Percentiles rank a stretch among this genome's conserved stretches.
Conservation (phyloP, 2,329 filamentous ascomycete genomes). For the Paraphaeosphaeria sporulosa region DNA sequence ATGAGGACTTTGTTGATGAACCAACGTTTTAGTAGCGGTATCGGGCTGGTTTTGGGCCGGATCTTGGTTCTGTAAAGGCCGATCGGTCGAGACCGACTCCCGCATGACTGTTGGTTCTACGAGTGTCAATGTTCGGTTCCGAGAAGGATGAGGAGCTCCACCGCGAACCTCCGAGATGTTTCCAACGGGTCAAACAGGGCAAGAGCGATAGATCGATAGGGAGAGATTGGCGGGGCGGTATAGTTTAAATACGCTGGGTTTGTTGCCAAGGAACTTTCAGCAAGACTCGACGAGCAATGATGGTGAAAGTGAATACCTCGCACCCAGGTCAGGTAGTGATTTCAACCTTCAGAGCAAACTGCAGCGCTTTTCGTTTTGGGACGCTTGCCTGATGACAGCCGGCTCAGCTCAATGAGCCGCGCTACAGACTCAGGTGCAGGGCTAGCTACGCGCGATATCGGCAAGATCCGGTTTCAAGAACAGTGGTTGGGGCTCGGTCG, state of each 20-base stretch:
- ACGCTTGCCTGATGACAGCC: no score
- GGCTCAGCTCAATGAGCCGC: no score
- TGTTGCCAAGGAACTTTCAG: neutral
- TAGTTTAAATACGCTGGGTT: neutral
- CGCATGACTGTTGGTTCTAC: neutral
- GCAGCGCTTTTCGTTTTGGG: no score
- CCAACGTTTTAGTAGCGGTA: no score
- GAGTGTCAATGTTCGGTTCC: neutral
- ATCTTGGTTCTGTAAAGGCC: neutral
- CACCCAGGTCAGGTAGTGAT: neutral
- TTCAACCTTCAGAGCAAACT: neutral
- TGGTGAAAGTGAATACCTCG: neutral
- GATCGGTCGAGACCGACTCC: neutral
- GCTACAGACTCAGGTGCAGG: no score
- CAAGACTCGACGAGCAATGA: neutral
- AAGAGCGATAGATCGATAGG: neutral
- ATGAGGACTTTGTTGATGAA: neutral
- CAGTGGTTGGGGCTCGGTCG: no score
- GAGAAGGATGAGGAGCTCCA: neutral
- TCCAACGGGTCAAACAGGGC: neutral
- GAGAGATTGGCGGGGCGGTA: neutral
- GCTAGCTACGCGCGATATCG: no score
- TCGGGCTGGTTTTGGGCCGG: neutral
- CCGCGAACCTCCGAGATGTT: neutral
- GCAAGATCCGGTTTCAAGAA: no score